Conservation (phyloP, 345 rosid species). For the Camelina hispida region DNA sequence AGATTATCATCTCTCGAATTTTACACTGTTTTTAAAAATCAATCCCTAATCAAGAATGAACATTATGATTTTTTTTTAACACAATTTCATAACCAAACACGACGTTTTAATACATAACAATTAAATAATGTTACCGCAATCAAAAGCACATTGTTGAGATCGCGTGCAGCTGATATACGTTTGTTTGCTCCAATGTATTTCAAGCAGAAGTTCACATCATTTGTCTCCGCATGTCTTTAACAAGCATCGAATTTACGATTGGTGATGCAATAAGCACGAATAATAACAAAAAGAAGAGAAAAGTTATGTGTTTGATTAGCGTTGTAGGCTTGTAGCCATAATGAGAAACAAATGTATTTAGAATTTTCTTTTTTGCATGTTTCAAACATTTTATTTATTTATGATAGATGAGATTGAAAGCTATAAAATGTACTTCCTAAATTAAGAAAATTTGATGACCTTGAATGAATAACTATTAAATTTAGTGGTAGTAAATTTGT, state of each 20-base stretch:
- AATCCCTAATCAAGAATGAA: neutral
- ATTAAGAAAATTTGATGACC: neutral
- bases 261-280: neutral
- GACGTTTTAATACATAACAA: neutral
- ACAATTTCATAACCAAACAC: no score
- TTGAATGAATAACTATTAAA: neutral
- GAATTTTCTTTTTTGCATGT: neutral
- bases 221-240: neutral
- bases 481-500: neutral
- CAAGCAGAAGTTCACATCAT: constrained; percentile 4
- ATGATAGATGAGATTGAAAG: neutral
- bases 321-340: neutral
- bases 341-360: neutral
- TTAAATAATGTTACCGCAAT: constrained; percentile 2
- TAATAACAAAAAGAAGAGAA: neutral
- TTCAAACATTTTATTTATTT: neutral
- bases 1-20: no score
- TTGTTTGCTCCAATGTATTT: neutral
- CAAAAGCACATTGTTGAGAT: neutral
- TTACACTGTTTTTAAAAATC: neutral
- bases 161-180: neutral
- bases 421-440: neutral
- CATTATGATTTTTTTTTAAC: no score
- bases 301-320: neutral
- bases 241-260: neutral